Conservation (phyloP, 148 eudicot species). For the Rhododendron vialii region DNA sequence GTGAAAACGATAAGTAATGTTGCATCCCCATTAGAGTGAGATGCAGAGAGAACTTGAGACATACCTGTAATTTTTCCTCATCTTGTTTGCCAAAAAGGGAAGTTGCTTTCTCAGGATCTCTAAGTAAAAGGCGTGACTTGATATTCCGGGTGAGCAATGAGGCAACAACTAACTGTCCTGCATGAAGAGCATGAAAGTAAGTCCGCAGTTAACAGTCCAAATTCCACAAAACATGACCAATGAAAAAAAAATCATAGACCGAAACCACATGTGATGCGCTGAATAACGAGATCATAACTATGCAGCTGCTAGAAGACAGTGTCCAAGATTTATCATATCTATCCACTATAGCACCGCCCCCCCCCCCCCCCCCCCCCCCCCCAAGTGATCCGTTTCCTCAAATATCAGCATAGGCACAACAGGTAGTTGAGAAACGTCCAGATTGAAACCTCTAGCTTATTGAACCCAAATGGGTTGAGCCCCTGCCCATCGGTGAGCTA, state of each 20-base stretch:
- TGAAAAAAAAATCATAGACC: neutral
- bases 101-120: conserved; percentile 83
- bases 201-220: neutral
- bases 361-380: neutral
- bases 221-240: neutral
- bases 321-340: neutral
- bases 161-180: conserved; percentile 92
- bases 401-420: neutral
- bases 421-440: neutral
- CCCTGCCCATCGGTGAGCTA: neutral
- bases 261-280: neutral
- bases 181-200: neutral
- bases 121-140: conserved; percentile 61
- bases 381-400: no score
- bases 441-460: neutral
- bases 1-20: neutral
- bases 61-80: conserved; percentile 68
- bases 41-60: neutral
- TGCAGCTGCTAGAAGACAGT: no score
- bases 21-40: neutral
- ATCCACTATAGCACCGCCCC: neutral
- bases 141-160: conserved; percentile 72
- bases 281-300: neutral
- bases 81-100: conserved; percentile 80
- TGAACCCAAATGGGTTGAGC: neutral